phyloP scores from a whole-genome alignment of 2,329 filamentous ascomycete genomes.

The Chaetomium globosum region DNA sequence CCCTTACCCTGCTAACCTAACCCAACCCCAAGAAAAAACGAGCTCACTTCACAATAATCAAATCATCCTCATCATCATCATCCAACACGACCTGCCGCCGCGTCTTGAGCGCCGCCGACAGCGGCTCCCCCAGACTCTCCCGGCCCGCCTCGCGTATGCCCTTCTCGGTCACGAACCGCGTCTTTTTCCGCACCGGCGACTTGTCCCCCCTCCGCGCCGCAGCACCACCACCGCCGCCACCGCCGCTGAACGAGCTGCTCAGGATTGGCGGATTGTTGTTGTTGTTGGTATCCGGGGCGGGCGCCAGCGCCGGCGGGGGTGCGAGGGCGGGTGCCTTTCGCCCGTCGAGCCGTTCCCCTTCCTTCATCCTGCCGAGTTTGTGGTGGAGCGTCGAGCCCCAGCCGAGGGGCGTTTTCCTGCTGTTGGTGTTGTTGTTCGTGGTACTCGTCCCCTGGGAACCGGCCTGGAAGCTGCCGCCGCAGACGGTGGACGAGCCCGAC shows the following conservation, averaged over 20 bases:
- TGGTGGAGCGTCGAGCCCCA: constrained; percentile 60
- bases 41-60: constrained; percentile 36
- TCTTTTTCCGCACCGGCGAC: constrained; percentile 68
- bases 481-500: constrained; percentile 45
- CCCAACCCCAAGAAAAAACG: background rate
- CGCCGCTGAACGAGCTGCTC: background rate
- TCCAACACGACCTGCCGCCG: constrained; percentile 30
- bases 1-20: background rate
- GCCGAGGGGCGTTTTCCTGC: constrained; percentile 47
- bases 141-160: constrained; percentile 76
- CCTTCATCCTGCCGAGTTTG: constrained; percentile 64
- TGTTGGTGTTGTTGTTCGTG: background rate
- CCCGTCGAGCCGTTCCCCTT: constrained; percentile 56
- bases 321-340: constrained; percentile 3
- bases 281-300: background rate
- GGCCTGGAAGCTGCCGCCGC: background rate
- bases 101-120: constrained; percentile 22
- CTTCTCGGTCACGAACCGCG: constrained; percentile 75
- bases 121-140: constrained; percentile 65
- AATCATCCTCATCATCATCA: constrained; percentile 36
- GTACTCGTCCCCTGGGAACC: background rate
- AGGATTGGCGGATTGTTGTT: constrained; percentile 13
- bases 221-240: constrained; percentile 36
- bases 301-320: no score
- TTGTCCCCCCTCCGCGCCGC: constrained; percentile 38